These are phyloP conservation scores for Cicer bijugum DNA, from an alignment of 306 rosid genomes.

Conservation along the genomic window DNA sequence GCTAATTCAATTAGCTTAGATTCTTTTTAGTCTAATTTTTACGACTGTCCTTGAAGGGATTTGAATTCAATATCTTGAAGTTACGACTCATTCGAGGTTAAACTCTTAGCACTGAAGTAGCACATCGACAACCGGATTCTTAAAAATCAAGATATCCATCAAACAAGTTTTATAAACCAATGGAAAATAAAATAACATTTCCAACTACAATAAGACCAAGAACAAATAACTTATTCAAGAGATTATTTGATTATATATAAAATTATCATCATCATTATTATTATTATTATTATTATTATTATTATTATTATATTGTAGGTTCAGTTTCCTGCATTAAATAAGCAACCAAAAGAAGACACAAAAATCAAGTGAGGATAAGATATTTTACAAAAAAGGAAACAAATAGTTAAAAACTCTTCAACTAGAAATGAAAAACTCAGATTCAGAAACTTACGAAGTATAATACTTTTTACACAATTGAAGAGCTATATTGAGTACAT, in stretches of 20 bases:
- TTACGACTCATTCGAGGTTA: too few relatives aligned
- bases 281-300: neutral
- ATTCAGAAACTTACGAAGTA: slow-evolving; percentile 39
- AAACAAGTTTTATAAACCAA: neutral
- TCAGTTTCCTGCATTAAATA: slow-evolving; percentile 27
- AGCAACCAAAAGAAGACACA: slow-evolving; percentile 33
- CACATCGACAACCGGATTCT: too few relatives aligned
- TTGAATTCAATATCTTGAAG: too few relatives aligned
- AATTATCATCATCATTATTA: neutral
- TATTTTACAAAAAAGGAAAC: neutral
- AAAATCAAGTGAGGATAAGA: neutral
- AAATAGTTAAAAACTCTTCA: neutral
- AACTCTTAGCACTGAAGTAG: too few relatives aligned
- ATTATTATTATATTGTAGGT: neutral
- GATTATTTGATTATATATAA: neutral
- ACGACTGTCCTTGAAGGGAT: too few relatives aligned
- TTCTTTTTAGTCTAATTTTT: too few relatives aligned
- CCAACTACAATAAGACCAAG: neutral
- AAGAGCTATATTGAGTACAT: neutral
- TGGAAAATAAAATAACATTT: neutral
- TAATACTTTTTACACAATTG: neutral
- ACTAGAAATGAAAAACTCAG: slow-evolving; percentile 30
- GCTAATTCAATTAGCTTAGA: too few relatives aligned
- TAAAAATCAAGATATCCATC: neutral
- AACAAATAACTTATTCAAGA: neutral